A percentile compares a stretch with the other conserved stretches of the same genome.
Evolutionary conservation across 1,284 basidiomycete genomes (phyloP).

Genomic region (Pseudozyma pruni): DNA sequence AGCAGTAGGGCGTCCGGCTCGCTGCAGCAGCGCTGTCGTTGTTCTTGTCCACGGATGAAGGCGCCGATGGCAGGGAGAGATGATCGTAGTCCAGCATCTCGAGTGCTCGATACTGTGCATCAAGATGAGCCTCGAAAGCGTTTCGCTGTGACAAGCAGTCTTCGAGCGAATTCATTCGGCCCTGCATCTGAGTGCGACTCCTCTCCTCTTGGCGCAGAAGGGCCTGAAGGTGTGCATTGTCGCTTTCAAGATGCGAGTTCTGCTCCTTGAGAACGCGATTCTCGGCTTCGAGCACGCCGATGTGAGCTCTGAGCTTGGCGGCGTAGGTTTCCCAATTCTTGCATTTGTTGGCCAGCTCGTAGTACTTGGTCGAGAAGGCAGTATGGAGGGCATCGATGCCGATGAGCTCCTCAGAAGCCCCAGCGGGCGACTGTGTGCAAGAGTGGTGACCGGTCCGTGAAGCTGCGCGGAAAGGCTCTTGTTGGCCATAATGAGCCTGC

Average conservation of each 20-base stretch:
- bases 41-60: conserved; percentile 35
- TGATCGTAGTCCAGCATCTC: conserved; percentile 41
- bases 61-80: conserved; percentile 41
- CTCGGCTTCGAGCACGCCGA: conserved; percentile 53
- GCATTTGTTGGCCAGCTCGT: conserved; percentile 58
- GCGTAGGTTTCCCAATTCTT: conserved; percentile 61
- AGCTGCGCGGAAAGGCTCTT: conserved; percentile 4
- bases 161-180: conserved; percentile 37
- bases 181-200: conserved; percentile 31
- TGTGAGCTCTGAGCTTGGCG: conserved; percentile 55
- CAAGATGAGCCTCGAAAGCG: conserved; percentile 18
- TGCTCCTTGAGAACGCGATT: conserved; percentile 51
- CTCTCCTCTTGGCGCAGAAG: conserved; percentile 27
- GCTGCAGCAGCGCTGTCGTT: conserved; percentile 1
- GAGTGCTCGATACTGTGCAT: conserved; percentile 24
- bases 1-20: conserved; percentile 43
- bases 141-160: conserved; percentile 38
- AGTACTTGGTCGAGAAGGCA: conserved; percentile 55
- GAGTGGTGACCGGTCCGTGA: conserved; percentile 4
- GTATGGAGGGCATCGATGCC: conserved; percentile 55
- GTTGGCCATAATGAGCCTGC: conserved; percentile 11
- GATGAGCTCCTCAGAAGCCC: conserved; percentile 28
- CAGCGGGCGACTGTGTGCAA: conserved; percentile 13
- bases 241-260: conserved; percentile 45
- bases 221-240: conserved; percentile 41